These are phyloP conservation scores for Ophidiomyces ophidiicola DNA, from an alignment of 2,329 filamentous ascomycete species.

Conservation along the genomic window DNA sequence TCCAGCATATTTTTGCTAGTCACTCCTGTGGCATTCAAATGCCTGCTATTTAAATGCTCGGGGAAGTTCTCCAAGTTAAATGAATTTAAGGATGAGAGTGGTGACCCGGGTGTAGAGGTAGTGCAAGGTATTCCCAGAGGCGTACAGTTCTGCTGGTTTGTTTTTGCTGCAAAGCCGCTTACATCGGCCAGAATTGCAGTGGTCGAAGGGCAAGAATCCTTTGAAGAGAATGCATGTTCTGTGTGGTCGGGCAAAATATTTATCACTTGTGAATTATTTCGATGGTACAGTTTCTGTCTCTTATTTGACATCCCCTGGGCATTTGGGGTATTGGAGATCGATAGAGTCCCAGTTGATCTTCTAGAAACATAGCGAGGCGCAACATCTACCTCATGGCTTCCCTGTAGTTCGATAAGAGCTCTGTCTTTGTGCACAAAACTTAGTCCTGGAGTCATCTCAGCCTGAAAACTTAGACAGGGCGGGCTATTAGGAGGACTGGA, in stretches of 20 bases:
- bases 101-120: background rate
- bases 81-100: background rate
- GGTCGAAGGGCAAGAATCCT: background rate
- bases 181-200: background rate
- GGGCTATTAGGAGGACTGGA: background rate
- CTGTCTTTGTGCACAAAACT: background rate
- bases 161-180: background rate
- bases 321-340: background rate
- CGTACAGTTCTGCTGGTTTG: background rate
- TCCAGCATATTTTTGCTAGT: too few relatives aligned
- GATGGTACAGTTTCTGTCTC: too few relatives aligned
- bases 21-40: too few relatives aligned
- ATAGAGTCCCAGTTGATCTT: too few relatives aligned
- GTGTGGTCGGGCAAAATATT: slow-evolving; percentile 3
- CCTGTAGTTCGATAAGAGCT: too few relatives aligned
- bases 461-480: background rate
- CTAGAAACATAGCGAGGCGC: too few relatives aligned
- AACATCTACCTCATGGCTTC: too few relatives aligned
- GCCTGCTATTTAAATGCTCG: too few relatives aligned
- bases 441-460: background rate
- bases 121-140: background rate
- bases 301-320: too few relatives aligned
- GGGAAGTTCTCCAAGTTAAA: slow-evolving; percentile 6
- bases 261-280: too few relatives aligned
- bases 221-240: background rate